Base-by-base conservation (phyloP, 2,329 filamentous ascomycete genomes). In the Colletotrichum lini region DNA sequence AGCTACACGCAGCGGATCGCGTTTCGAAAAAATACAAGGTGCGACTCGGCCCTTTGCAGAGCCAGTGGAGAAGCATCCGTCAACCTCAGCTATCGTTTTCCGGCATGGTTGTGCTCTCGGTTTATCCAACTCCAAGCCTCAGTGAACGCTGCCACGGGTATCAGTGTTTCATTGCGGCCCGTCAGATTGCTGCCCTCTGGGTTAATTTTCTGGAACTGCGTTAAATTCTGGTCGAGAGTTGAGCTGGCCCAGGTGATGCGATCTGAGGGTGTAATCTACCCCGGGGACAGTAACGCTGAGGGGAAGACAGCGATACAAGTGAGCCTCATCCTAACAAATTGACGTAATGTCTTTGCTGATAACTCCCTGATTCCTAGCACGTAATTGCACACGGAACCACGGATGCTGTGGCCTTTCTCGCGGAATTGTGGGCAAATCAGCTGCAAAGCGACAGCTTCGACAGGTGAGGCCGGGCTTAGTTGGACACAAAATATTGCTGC, bases 221-320 rank as follows among this genome's bases (percentile, higher is more conserved):
- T 13, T 3, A 0, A 16, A 1, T 0, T 0, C 0, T 2, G 12
- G 1, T 0, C 1, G 8, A 47, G 1, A 15, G 26, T 0, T 23
- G 23, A 16, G 2, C 12, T 69, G 12, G 5, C 1, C 8, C 13
- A 23, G 0, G n/a, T 50, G 6, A 65, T 69, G 45, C 15, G n/a
- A 2, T 15, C 15, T 4, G 5, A n/a, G 4, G 23, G 40, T 16
- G 12, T 38, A 13, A 23, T 65, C 1, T 65, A 40, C 16, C 62
- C 62, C 30, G 53, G 26, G 2, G 62, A 65, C 38, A 4, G 5
- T 10, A n/a, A 0, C 4, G 2, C 12, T 5, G 2, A 21, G 1
- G 59, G 47, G 9, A 2, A 7, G 3, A 62, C 47, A 2, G 15
- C 26, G 8, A 30, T 62, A 18, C 5, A 3, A 2, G 52, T 54